Conservation (phyloP, 2,329 filamentous ascomycete species). For the Nemania serpens region DNA sequence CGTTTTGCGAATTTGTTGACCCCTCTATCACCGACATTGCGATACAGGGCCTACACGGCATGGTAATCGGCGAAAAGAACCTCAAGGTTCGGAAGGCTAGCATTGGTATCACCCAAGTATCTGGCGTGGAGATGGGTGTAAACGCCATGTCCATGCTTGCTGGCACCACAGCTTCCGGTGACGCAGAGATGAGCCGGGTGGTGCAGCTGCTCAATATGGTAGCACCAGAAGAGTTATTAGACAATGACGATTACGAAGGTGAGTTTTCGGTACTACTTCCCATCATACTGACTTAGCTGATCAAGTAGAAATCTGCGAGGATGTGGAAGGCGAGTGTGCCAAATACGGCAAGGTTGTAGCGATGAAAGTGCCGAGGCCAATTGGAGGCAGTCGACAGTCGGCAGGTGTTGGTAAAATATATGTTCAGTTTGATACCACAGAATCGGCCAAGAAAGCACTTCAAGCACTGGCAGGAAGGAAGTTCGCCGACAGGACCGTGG, state of each 20-base stretch:
- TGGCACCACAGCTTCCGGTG: constrained; percentile 74
- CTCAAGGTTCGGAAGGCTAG: constrained; percentile 88
- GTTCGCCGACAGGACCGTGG: constrained; percentile 94
- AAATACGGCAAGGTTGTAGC: constrained; percentile 87
- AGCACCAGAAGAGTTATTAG: constrained; percentile 90
- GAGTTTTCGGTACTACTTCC: constrained; percentile 38
- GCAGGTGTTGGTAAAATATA: constrained; percentile 97
- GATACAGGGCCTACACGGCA: constrained; percentile 87
- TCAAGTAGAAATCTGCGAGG: constrained; percentile 86
- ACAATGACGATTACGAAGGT: constrained; percentile 96
- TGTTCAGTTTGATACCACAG: constrained; percentile 84
- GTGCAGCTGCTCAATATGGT: constrained; percentile 98
- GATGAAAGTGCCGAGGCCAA: constrained; percentile 91
- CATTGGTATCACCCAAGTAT: constrained; percentile 90
- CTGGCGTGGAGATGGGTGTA: constrained; percentile 91
- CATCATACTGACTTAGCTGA: constrained; percentile 42
- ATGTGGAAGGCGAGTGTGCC: constrained; percentile 87
- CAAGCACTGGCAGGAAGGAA: constrained; percentile 91
- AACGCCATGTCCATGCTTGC: constrained; percentile 98
- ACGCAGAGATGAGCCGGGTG: constrained; percentile 80
- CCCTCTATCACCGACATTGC: constrained; percentile 78
- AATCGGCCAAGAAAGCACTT: constrained; percentile 81
- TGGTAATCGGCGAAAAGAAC: constrained; percentile 86
- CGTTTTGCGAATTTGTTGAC: constrained; percentile 93
- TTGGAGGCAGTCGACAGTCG: constrained; percentile 79